Evolutionary conservation across 805 yeast genomes (phyloP).

Genomic region (Brettanomyces anomalus): DNA sequence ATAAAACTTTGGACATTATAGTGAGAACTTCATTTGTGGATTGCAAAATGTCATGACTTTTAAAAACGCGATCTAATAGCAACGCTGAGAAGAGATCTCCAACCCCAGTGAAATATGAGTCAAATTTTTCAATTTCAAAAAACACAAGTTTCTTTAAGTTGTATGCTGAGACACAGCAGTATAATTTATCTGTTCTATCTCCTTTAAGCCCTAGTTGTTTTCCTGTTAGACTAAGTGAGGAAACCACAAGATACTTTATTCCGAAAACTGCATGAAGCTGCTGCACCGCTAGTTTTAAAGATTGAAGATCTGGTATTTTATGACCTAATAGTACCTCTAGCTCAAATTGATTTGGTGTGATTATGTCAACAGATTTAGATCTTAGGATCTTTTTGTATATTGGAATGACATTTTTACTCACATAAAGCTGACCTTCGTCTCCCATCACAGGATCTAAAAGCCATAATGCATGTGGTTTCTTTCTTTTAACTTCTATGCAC

Average conservation of each 20-base stretch:
- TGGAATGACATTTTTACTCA: constrained; percentile 49
- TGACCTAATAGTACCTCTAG: constrained; percentile 49
- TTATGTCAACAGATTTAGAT: constrained; percentile 47
- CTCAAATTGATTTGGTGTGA: constrained; percentile 91
- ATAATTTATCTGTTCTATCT: constrained; percentile 19
- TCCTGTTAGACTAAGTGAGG: constrained; percentile 37
- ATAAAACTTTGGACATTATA: constrained; percentile 44
- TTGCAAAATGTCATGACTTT: constrained; percentile 15
- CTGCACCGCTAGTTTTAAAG: constrained; percentile 38
- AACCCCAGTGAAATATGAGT: constrained; percentile 88
- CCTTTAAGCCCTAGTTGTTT: constrained; percentile 11
- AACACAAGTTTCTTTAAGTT: constrained; percentile 14
- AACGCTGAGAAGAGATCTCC: constrained; percentile 88
- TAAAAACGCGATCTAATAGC: constrained; percentile 51
- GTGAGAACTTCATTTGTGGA: constrained; percentile 48
- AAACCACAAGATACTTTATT: constrained; percentile 55
- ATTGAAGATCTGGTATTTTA: constrained; percentile 30
- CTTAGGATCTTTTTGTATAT: constrained; percentile 40
- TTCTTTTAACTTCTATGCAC: constrained; percentile 26
- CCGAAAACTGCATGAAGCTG: constrained; percentile 38
- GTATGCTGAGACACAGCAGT: constrained; percentile 36
- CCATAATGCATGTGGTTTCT: constrained; percentile 33
- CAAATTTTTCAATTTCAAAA: constrained; percentile 51
- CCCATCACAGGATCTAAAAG: constrained; percentile 77
- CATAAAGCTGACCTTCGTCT: constrained; percentile 65